phyloP scores from a whole-genome alignment of 805 yeast genomes.

The Cyberlindnera euphorbiae region DNA sequence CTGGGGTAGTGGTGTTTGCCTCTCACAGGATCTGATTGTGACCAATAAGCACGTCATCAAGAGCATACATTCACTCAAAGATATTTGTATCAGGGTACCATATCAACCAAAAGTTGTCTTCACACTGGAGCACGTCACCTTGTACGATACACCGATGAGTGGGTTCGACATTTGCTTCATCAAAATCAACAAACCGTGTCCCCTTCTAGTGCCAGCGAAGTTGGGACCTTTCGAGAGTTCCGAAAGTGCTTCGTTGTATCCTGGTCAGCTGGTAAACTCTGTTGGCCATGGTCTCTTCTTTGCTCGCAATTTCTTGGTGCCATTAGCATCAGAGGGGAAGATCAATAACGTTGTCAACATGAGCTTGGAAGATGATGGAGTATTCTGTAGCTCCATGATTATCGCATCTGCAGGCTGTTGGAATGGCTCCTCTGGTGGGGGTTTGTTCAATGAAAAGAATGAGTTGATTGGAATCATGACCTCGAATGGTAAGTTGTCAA shows the following conservation, averaged over 20 bases:
- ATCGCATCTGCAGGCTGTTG: conserved; percentile 26
- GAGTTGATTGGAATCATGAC: conserved; percentile 28
- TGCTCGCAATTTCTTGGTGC: conserved; percentile 11
- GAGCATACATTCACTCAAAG: conserved; percentile 8
- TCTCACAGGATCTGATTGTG: conserved; percentile 15
- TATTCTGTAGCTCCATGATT: conserved; percentile 15
- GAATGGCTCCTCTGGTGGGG: conserved; percentile 30
- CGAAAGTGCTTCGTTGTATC: conserved; percentile 4
- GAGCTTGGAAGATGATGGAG: conserved; percentile 10
- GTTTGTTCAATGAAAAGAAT: conserved; percentile 20
- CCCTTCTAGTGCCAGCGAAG: conserved; percentile 13
- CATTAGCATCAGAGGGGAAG: conserved; percentile 21
- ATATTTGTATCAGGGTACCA: conserved; percentile 14
- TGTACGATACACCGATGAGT: conserved; percentile 14
- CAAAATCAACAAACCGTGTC: conserved; percentile 8
- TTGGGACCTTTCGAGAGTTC: conserved; percentile 2
- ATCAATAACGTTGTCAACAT: conserved; percentile 16
- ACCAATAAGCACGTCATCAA: conserved; percentile 26
- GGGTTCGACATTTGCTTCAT: conserved; percentile 27
- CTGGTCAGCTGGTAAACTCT: conserved; percentile 19
- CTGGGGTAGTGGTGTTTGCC: conserved; percentile 28
- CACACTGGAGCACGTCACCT: conserved; percentile 9
- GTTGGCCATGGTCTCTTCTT: conserved; percentile 26
- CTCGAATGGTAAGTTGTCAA: conserved; percentile 25
- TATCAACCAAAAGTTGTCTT: conserved; percentile 5